These are phyloP conservation scores for Hirschioporus abietinus DNA, from an alignment of 768 basidiomycete genomes.

Conservation along the genomic window DNA sequence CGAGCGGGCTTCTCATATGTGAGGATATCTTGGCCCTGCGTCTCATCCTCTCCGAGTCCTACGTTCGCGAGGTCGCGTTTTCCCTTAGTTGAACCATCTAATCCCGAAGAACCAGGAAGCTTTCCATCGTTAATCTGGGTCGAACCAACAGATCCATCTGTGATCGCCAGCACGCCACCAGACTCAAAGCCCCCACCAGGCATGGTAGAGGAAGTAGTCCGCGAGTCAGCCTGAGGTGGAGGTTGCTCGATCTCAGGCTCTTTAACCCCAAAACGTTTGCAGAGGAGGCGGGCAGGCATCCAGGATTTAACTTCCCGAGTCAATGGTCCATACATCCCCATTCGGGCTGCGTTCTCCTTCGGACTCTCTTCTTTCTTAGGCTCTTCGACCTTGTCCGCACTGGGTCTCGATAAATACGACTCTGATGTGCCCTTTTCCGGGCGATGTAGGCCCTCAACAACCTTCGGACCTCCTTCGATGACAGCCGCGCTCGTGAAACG, in stretches of 20 bases:
- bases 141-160: slow-evolving; percentile 5
- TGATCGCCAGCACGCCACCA: slow-evolving; percentile 11
- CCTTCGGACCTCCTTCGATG: slow-evolving; percentile 58
- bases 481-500: slow-evolving; percentile 84
- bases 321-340: slow-evolving; percentile 87
- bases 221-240: slow-evolving; percentile 12
- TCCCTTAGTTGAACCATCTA: slow-evolving; percentile 20
- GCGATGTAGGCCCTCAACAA: slow-evolving; percentile 63
- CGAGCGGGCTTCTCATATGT: slow-evolving; percentile 85
- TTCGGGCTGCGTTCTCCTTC: slow-evolving; percentile 70
- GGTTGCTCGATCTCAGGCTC: slow-evolving; percentile 64
- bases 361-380: slow-evolving; percentile 53
- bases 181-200: slow-evolving; percentile 16
- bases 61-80: slow-evolving; percentile 71
- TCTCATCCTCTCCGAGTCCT: slow-evolving; percentile 89
- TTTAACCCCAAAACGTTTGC: slow-evolving; percentile 90
- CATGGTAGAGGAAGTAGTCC: slow-evolving; percentile 11
- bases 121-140: slow-evolving; percentile 8
- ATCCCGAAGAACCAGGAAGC: slow-evolving; percentile 13
- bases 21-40: slow-evolving; percentile 80
- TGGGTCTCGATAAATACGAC: slow-evolving; percentile 23
- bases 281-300: slow-evolving; percentile 81
- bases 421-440: slow-evolving; percentile 26
- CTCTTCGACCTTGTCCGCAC: slow-evolving; percentile 39
- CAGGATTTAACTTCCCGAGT: slow-evolving; percentile 73